A percentile compares a stretch with the other conserved stretches of the same genome.
Conservation (phyloP, 495 filamentous ascomycete species). For the Penicillium tannophilum region DNA sequence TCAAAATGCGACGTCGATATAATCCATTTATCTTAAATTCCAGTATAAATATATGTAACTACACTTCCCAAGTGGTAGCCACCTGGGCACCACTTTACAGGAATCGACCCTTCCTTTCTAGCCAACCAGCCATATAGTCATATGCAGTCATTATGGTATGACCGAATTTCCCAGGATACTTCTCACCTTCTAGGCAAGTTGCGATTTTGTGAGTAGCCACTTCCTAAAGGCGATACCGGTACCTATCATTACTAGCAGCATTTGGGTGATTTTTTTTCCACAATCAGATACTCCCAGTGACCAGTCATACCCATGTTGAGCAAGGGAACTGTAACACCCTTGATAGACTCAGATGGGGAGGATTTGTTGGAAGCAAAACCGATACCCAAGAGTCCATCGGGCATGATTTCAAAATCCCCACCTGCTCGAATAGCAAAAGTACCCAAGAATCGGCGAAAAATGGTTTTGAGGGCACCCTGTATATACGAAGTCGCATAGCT, state of each 20-base stretch:
- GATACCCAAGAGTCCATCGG: slow-evolving; percentile 6
- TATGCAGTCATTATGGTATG: background rate
- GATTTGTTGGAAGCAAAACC: slow-evolving; percentile 9
- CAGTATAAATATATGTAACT: background rate
- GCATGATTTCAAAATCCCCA: slow-evolving; percentile 1
- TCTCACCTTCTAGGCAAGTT: background rate
- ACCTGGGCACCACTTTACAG: background rate
- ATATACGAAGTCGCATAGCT: slow-evolving; percentile 2
- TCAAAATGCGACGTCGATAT: background rate
- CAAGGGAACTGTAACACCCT: slow-evolving; percentile 9
- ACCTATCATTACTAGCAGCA: slow-evolving; percentile 11
- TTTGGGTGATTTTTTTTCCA: slow-evolving; percentile 16
- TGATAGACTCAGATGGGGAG: slow-evolving; percentile 1
- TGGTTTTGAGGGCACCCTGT: slow-evolving; percentile 13
- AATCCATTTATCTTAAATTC: background rate
- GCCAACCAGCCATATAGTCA: slow-evolving; percentile 1
- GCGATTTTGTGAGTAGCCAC: slow-evolving; percentile 12
- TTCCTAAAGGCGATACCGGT: slow-evolving; percentile 12
- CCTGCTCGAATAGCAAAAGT: slow-evolving; percentile 12
- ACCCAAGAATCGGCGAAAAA: slow-evolving; percentile 7
- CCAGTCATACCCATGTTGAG: slow-evolving; percentile 21
- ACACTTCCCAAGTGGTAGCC: background rate
- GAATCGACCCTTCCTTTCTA: background rate
- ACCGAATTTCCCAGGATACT: background rate
- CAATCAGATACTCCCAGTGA: slow-evolving; percentile 20